phyloP scores from a whole-genome alignment of 352 stramenopile genomes.

The Pythium monospermum region DNA sequence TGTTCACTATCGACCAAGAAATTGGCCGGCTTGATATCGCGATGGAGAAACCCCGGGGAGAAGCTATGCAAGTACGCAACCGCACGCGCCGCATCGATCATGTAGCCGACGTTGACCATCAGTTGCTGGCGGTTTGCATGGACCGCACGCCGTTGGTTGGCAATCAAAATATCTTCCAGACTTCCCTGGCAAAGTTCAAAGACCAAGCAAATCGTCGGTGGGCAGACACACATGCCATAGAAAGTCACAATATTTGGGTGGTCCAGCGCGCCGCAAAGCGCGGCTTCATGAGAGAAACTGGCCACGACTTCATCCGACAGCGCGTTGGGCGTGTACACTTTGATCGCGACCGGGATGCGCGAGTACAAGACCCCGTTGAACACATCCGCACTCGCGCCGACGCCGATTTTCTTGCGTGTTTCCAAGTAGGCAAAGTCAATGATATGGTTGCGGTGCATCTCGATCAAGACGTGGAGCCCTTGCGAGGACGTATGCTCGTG shows the following conservation, averaged over 20 bases:
- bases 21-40: conserved; percentile 58
- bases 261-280: conserved; percentile 32
- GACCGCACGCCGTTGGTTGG: conserved; percentile 1
- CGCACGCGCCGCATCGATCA: conserved; percentile 37
- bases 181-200: conserved; percentile 46
- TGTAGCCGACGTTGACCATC: conserved; percentile 30
- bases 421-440: conserved; percentile 52
- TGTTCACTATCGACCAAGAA: conserved; percentile 40
- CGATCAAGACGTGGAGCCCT: conserved; percentile 39
- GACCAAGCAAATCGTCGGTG: conserved; percentile 49
- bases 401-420: conserved; percentile 32
- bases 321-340: conserved; percentile 44
- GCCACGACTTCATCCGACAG: conserved; percentile 36
- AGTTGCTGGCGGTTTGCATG: conserved; percentile 23
- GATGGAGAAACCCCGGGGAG: conserved; percentile 39
- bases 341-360: conserved; percentile 37
- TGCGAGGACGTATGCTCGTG: conserved; percentile 34
- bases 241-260: conserved; percentile 48
- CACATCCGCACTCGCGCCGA: conserved; percentile 37
- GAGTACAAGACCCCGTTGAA: conserved; percentile 35
- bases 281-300: conserved; percentile 39
- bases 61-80: conserved; percentile 47
- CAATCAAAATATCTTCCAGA: conserved; percentile 24
- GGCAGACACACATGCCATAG: conserved; percentile 44
- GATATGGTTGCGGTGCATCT: conserved; percentile 38